Evolutionary conservation across 2,329 filamentous ascomycete genomes (phyloP).

Genomic region (Fulvia fulva): DNA sequence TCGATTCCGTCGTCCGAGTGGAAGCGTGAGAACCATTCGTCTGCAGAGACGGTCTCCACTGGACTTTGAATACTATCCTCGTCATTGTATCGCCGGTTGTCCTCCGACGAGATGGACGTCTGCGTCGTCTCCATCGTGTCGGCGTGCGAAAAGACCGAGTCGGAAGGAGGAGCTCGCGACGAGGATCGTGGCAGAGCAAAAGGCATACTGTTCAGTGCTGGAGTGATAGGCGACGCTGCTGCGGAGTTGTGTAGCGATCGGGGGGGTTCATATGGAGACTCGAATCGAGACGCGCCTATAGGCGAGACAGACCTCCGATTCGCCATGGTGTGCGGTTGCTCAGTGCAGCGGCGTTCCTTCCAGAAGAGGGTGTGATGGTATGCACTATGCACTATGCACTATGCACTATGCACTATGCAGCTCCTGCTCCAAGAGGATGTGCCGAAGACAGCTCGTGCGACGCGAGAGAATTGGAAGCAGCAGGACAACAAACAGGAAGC

Average conservation of each 20-base stretch:
- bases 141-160: conserved; percentile 15
- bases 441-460: neutral
- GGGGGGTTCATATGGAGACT: conserved; percentile 24
- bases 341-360: neutral
- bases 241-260: conserved; percentile 10
- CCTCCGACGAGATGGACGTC: conserved; percentile 12
- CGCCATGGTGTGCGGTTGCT: neutral
- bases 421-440: neutral
- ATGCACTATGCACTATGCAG: too few relatives aligned
- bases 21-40: conserved; percentile 36
- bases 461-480: neutral
- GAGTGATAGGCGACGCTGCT: conserved; percentile 17
- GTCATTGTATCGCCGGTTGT: neutral
- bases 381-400: too few relatives aligned
- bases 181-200: conserved; percentile 15
- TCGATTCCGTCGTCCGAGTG: conserved; percentile 29
- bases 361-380: neutral
- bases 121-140: conserved; percentile 17
- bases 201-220: conserved; percentile 8
- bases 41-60: conserved; percentile 13
- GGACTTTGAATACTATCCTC: conserved; percentile 4
- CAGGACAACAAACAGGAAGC: neutral
- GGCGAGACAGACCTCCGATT: conserved; percentile 17
- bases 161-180: conserved; percentile 2
- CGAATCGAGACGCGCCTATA: conserved; percentile 30